Base-by-base conservation (phyloP, 2,329 filamentous ascomycete genomes). In the Pochonia chlamydosporia region DNA sequence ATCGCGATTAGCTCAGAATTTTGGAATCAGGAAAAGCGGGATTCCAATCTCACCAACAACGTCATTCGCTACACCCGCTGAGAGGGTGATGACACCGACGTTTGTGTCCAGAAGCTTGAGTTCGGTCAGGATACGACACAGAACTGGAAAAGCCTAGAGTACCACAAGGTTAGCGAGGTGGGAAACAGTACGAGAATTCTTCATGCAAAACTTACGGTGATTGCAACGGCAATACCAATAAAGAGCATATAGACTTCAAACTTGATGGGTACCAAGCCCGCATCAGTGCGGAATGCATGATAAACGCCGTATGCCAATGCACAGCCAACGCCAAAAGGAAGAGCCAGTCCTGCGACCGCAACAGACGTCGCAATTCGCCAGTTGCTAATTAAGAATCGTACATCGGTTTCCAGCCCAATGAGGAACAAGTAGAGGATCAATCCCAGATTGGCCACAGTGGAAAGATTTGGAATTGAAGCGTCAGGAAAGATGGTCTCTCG, bases 51-150 rank as follows among this genome's bases (percentile, higher is more conserved):
- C 45, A 62, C 63, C 63, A n/a, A 67, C 62, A 7, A 72, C 89
- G 60, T 97, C 92, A 62, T 97, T 96, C 2, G 89, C 89, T 13
- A 96, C 90, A 44, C 92, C 92, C 5, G 91, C 91, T 3, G 91
- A 90, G 8, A 96, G 75, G 2, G 91, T 87, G 31, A 95, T 95
- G 30, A 96, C 81, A 59, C 91, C 91, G 5, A 96, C 91, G 1
- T 85, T 79, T 2, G 89, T 93, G 46, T 79, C 72, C 4, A 97
- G 81, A 43, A 97, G 74, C 58, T 96, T 93, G 45, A 97, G 73
- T 65, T 96, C 91, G 0, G 89, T 92, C 54, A 97, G 71, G 55
- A 97, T 97, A 63, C 92, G 87, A 61, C 92, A 96, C 11, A 97
- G 79, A 1, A 97, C 92, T 0, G 92, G 92, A 58, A 97, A 85